Percentiles rank a stretch among this genome's conserved stretches.
phyloP scores from a whole-genome alignment of 2,329 filamentous ascomycete genomes.

The Cladosporium oxysporum region DNA sequence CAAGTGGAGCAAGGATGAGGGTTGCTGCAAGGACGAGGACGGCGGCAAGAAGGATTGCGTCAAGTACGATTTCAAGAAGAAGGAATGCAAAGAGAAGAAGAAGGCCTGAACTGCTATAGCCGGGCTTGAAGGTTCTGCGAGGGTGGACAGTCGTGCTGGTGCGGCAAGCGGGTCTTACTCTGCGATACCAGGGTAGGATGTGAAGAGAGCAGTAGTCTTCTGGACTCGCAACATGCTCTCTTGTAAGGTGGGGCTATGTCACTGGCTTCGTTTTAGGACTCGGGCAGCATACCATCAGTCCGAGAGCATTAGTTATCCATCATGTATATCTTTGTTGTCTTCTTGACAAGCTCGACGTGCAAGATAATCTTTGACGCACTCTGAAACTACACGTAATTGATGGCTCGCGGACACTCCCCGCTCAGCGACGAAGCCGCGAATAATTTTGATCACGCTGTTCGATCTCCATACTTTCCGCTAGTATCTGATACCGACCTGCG shows the following conservation, averaged over 20 bases:
- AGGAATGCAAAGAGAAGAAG: neutral
- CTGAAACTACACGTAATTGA: no score
- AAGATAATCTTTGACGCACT: no score
- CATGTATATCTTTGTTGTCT: neutral
- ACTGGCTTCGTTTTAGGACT: neutral
- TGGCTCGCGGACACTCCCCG: no score
- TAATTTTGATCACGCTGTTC: no score
- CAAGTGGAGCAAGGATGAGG: conserved; percentile 5
- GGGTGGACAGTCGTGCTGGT: neutral
- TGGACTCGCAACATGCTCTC: conserved; percentile 10
- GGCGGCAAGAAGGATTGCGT: conserved; percentile 8
- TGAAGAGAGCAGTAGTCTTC: conserved; percentile 7
- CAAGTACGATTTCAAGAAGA: conserved; percentile 3
- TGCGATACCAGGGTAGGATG: conserved; percentile 11
- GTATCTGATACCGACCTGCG: no score
- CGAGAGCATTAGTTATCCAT: neutral
- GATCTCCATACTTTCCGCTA: no score
- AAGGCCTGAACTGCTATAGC: conserved; percentile 4
- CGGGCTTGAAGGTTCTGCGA: neutral
- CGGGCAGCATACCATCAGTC: neutral
- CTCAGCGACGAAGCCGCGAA: no score
- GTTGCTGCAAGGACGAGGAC: conserved; percentile 11
- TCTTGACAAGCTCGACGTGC: neutral
- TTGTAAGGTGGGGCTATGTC: neutral
- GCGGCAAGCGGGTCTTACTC: neutral